These are phyloP conservation scores for Ceratocystis diversiconidia DNA, from an alignment of 2,329 filamentous ascomycete genomes.

Conservation along the genomic window DNA sequence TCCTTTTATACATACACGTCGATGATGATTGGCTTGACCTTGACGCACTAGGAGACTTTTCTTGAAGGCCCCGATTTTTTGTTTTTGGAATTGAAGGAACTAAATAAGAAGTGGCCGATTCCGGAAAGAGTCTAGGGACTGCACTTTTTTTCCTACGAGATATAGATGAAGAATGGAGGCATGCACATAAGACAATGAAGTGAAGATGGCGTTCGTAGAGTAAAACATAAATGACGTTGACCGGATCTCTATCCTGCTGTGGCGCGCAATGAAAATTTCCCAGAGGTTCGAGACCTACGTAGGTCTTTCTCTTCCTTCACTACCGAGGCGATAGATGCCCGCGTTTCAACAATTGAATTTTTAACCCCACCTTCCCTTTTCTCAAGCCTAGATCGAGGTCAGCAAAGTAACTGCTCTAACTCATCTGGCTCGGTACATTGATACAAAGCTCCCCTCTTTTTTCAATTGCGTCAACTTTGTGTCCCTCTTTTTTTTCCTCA, in stretches of 20 bases:
- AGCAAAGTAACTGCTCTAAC: not conserved
- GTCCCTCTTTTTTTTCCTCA: not conserved
- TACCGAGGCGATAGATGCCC: conserved; percentile 2
- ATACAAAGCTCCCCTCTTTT: conserved; percentile 1
- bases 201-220: not conserved
- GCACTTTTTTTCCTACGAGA: not conserved
- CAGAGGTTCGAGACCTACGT: no score
- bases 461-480: conserved; percentile 2
- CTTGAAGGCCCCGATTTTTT: not conserved
- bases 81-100: no score
- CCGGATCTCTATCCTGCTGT: not conserved
- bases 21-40: not conserved
- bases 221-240: not conserved
- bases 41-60: not conserved
- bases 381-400: not conserved
- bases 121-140: not conserved
- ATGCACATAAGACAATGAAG: not conserved
- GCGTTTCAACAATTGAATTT: conserved; percentile 8
- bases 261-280: not conserved
- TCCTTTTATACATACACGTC: not conserved
- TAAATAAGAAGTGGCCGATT: not conserved
- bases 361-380: conserved; percentile 16
- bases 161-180: not conserved
- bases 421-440: not conserved
- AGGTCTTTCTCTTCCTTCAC: not conserved